Evolutionary conservation across 1,284 basidiomycete genomes (phyloP), one percentile per base, ranked within the genome.

Genomic region (Exobasidium rhododendri): DNA sequence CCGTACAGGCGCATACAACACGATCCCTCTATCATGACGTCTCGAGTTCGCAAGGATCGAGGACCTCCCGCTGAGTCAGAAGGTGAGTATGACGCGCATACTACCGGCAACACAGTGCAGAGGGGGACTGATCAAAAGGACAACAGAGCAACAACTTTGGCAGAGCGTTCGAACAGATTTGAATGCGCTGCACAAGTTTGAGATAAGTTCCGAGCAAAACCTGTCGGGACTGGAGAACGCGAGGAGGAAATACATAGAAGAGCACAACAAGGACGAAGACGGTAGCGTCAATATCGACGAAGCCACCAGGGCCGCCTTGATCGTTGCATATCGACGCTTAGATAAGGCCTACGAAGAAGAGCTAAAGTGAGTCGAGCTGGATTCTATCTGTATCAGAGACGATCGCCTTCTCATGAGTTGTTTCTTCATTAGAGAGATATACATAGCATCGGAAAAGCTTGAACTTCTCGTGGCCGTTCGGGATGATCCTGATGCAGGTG

Each of bases 61-160:
- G 52, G 32, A n/a, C n/a, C 11, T 55, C n/a, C 30, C 11, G 40
- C 52, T 20, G 40, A 20, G 17, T 55, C 52, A 31, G 52, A 55
- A 24, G 52, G 52, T 55, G 29, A 55, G 52, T 40, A 26, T 40
- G 7, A n/a, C n/a, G n/a, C n/a, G n/a, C n/a, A n/a, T n/a, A n/a
- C n/a, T 14, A 28, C 4, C 3, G 20, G 29, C 17, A 52, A 22
- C 24, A 51, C 13, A 29, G 11, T 51, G 20, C 17, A 52, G 26
- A 22, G 10, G 4, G 44, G 44, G 10, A 22, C 40, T 43, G 40
- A 43, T 29, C 20, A 22, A 10, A 20, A 22, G n/a, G 49, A 22
- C 17, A 7, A 52, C 55, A 71, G 77, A 78, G 59, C 62, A 72
- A 22, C 77, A 78, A 45, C 64, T 78, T 3, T 78, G 77, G 77